phyloP scores from a whole-genome alignment of 2,329 filamentous ascomycete species.

The Microsporum audouinii region DNA sequence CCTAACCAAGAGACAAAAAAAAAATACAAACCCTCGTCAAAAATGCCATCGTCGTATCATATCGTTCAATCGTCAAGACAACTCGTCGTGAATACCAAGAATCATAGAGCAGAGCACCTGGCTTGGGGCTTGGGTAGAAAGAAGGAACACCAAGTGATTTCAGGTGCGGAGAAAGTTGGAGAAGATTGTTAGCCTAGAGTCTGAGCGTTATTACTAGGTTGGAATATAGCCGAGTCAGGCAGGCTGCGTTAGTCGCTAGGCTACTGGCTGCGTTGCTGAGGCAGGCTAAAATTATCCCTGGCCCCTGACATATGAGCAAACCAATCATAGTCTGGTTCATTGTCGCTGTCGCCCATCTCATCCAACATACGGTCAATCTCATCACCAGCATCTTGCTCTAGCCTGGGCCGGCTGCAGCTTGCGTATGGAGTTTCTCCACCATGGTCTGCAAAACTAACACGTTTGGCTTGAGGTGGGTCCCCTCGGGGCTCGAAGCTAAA shows the following conservation, averaged over 20 bases:
- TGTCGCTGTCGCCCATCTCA: constrained; percentile 19
- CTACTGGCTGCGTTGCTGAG: neutral
- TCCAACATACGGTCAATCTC: constrained; percentile 23
- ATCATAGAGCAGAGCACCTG: neutral
- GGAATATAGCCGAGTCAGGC: neutral
- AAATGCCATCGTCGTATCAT: neutral
- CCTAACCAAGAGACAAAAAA: neutral
- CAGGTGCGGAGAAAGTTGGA: neutral
- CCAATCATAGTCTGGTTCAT: constrained; percentile 18
- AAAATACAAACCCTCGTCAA: neutral
- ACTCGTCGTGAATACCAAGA: neutral
- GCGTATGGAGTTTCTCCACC: constrained; percentile 8
- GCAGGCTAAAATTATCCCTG: neutral
- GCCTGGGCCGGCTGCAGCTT: constrained; percentile 5
- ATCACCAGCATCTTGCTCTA: constrained; percentile 16
- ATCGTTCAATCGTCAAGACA: neutral
- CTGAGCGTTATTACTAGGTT: neutral
- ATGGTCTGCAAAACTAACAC: constrained; percentile 16
- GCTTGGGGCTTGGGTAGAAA: neutral
- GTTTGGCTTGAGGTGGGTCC: neutral
- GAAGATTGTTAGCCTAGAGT: neutral
- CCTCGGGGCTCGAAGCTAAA: neutral
- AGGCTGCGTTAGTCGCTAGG: neutral
- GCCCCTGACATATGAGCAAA: constrained; percentile 3
- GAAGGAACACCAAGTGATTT: neutral